These are phyloP conservation scores for Pyropia yezoensis DNA, from an alignment of 23 red algal species.

Conservation along the genomic window DNA sequence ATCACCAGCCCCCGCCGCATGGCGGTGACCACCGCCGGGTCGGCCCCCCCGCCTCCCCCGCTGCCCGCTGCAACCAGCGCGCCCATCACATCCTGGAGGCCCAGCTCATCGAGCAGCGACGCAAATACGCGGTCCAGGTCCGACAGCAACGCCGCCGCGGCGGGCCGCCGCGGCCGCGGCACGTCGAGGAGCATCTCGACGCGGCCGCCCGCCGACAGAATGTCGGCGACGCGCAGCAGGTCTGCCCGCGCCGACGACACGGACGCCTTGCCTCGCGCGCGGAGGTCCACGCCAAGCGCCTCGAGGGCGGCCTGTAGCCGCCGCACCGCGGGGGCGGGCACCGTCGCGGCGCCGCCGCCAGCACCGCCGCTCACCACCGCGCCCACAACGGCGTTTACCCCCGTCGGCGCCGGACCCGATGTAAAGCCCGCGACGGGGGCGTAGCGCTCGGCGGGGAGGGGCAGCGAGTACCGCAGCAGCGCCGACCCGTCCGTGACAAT, in stretches of 20 bases:
- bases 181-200: conserved; percentile 71
- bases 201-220: conserved; percentile 9
- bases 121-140: conserved; percentile 28
- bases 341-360: too few relatives aligned
- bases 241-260: conserved; percentile 31
- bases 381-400: too few relatives aligned
- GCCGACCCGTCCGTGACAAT: conserved; percentile 68
- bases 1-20: not conserved
- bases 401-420: too few relatives aligned
- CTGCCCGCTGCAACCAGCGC: not conserved
- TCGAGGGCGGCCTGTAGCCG: conserved; percentile 38
- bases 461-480: conserved; percentile 80
- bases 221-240: conserved; percentile 17
- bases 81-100: conserved; percentile 1
- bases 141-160: conserved; percentile 30
- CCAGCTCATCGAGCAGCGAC: conserved; percentile 25
- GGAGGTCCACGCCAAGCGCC: conserved; percentile 47
- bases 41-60: not conserved
- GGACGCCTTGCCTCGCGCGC: conserved; percentile 35
- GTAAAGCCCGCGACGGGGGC: too few relatives aligned
- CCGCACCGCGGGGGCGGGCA: conserved; percentile 12
- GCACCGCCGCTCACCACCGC: too few relatives aligned
- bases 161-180: conserved; percentile 17
- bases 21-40: not conserved
- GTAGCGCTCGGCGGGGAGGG: conserved; percentile 47